Evolutionary conservation across 805 yeast genomes (phyloP).

Genomic region (Helenozyma rhizophorensis): DNA sequence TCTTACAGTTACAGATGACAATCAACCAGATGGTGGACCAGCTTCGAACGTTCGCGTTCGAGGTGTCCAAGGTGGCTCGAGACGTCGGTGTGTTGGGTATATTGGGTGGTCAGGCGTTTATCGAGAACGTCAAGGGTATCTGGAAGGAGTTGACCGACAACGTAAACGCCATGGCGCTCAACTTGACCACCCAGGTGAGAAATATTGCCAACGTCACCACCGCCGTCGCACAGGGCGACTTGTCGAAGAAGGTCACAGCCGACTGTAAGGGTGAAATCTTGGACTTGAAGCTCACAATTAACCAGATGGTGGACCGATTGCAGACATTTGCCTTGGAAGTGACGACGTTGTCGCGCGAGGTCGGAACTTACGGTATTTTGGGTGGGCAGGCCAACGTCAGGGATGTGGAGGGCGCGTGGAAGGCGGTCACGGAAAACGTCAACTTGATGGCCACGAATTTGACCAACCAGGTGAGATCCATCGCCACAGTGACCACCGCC

Average conservation of each 20-base stretch:
- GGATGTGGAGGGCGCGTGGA: conserved; percentile 50
- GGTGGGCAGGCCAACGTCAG: conserved; percentile 52
- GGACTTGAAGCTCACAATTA: conserved; percentile 43
- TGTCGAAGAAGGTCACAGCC: conserved; percentile 80
- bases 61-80: conserved; percentile 80
- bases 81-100: conserved; percentile 90
- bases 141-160: conserved; percentile 87
- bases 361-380: conserved; percentile 44
- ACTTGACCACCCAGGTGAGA: conserved; percentile 83
- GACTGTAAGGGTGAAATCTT: conserved; percentile 58
- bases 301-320: conserved; percentile 49
- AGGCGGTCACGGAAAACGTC: conserved; percentile 45
- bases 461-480: conserved; percentile 77
- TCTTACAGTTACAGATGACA: conserved; percentile 77
- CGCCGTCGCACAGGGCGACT: conserved; percentile 81
- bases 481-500: conserved; percentile 87
- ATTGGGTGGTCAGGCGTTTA: conserved; percentile 82
- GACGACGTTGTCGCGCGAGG: conserved; percentile 44
- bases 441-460: conserved; percentile 46
- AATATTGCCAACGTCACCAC: conserved; percentile 85
- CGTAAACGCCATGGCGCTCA: conserved; percentile 86
- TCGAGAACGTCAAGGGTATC: conserved; percentile 75
- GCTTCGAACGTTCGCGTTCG: conserved; percentile 76
- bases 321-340: conserved; percentile 45
- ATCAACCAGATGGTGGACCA: conserved; percentile 89